Evolutionary conservation across 257 asterid genomes (phyloP).

Genomic region (Jaltomata sinuosa): DNA sequence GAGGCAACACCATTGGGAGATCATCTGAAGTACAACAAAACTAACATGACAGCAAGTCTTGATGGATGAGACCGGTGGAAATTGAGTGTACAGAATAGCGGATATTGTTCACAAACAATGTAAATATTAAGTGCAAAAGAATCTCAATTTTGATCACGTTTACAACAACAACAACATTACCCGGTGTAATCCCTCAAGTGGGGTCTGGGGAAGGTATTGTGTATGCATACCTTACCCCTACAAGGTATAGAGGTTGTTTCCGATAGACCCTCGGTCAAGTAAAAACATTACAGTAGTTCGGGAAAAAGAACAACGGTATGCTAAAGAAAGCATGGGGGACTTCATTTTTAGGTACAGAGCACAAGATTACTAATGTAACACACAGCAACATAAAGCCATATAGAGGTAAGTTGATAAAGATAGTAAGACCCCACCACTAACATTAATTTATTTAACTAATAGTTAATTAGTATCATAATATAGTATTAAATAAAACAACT

Average conservation of each 20-base stretch:
- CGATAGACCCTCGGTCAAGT: too few relatives aligned
- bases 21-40: neutral
- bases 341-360: neutral
- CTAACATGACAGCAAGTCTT: neutral
- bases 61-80: neutral
- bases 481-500: neutral
- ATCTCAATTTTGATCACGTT: neutral
- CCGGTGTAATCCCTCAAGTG: too few relatives aligned
- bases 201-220: too few relatives aligned
- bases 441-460: neutral
- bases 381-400: neutral
- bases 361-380: neutral
- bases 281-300: too few relatives aligned
- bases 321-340: too few relatives aligned
- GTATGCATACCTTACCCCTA: too few relatives aligned
- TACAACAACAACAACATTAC: too few relatives aligned
- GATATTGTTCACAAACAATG: neutral
- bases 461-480: neutral
- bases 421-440: neutral
- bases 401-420: neutral
- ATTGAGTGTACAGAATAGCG: neutral
- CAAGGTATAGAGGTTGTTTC: too few relatives aligned
- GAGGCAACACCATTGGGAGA: neutral
- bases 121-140: neutral
- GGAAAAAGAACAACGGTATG: too few relatives aligned